Evolutionary conservation across 2,329 filamentous ascomycete species (phyloP).

Genomic region (Tolypocladium amazonense): DNA sequence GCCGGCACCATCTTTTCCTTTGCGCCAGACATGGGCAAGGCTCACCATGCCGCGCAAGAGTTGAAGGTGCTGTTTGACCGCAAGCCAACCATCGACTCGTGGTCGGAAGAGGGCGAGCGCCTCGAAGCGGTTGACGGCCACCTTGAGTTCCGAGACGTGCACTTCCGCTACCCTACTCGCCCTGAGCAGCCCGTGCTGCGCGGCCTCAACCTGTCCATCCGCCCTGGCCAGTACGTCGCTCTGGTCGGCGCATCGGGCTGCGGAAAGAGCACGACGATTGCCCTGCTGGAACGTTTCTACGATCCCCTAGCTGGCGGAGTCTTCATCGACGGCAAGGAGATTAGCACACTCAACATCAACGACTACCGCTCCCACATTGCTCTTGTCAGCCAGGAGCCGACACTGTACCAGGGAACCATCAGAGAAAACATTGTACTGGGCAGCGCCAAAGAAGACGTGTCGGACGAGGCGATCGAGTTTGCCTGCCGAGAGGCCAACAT

Average conservation of each 20-base stretch:
- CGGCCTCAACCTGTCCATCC: conserved; percentile 64
- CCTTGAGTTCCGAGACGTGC: conserved; percentile 84
- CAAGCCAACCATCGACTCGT: conserved; percentile 71
- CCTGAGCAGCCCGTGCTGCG: conserved; percentile 87
- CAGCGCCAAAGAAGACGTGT: conserved; percentile 52
- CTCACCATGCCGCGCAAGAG: conserved; percentile 69
- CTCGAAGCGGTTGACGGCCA: conserved; percentile 58
- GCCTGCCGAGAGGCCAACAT: conserved; percentile 89
- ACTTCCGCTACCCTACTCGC: conserved; percentile 88
- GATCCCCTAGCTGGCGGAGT: conserved; percentile 74
- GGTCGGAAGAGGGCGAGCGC: conserved; percentile 58
- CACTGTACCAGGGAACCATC: conserved; percentile 86
- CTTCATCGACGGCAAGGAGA: conserved; percentile 73
- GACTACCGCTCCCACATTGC: conserved; percentile 77
- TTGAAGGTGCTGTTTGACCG: conserved; percentile 79
- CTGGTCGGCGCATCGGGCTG: conserved; percentile 91
- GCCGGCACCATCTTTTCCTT: conserved; percentile 85
- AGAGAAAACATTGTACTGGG: conserved; percentile 84
- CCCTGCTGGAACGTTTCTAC: conserved; percentile 88
- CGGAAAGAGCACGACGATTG: conserved; percentile 90
- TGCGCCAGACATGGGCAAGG: conserved; percentile 88
- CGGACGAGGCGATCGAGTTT: conserved; percentile 62
- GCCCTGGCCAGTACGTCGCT: conserved; percentile 74
- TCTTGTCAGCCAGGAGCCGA: conserved; percentile 89
- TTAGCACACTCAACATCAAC: conserved; percentile 71